These are phyloP conservation scores for Candida broadrunensis DNA, from an alignment of 805 yeast genomes.

Conservation along the genomic window DNA sequence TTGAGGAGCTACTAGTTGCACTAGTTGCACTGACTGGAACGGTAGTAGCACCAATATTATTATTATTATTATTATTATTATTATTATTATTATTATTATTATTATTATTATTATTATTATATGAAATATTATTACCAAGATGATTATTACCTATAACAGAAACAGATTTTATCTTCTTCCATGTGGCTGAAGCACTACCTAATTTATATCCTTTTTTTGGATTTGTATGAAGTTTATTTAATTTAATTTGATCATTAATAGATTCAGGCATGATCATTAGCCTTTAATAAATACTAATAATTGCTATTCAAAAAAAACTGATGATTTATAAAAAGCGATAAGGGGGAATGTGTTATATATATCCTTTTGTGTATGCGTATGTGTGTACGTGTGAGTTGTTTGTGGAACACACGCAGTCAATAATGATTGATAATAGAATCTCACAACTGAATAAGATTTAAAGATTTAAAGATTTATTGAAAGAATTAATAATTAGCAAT, in stretches of 20 bases:
- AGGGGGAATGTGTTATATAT: no score
- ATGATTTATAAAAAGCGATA: no score
- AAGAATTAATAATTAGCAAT: no score
- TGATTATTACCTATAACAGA: slow-evolving; percentile 13
- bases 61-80: background rate
- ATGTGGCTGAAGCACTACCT: slow-evolving; percentile 40
- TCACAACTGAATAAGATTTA: no score
- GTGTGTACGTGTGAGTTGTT: no score
- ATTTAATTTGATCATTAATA: background rate
- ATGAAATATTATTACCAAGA: slow-evolving; percentile 1
- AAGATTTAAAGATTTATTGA: no score
- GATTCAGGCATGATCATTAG: background rate
- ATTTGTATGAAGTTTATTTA: slow-evolving; percentile 16
- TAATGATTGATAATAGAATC: no score
- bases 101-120: background rate
- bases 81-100: no score
- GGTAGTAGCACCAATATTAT: background rate
- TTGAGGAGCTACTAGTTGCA: slow-evolving; percentile 1
- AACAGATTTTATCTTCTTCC: slow-evolving; percentile 39
- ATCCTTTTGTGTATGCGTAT: no score
- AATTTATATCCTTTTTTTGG: slow-evolving; percentile 34
- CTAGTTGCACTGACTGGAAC: background rate
- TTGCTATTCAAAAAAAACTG: no score
- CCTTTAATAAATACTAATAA: no score
- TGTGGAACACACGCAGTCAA: no score